phyloP scores from a whole-genome alignment of 2,329 filamentous ascomycete genomes.

The Zasmidium cellare region DNA sequence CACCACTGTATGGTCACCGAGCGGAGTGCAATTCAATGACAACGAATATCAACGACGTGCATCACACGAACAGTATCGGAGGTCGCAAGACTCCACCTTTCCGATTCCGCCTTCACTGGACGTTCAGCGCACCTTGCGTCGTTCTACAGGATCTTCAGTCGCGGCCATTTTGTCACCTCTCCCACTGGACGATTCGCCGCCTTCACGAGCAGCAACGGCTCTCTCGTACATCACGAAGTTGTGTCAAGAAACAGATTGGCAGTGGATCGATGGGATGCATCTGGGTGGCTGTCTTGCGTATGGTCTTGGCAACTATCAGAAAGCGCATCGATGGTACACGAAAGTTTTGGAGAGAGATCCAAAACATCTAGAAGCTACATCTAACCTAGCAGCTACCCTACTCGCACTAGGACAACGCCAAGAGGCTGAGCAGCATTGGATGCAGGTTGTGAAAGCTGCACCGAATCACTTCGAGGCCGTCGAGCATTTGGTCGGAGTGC shows the following conservation, averaged over 20 bases:
- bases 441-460: constrained; percentile 75
- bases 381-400: constrained; percentile 86
- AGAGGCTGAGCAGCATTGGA: constrained; percentile 86
- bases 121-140: constrained; percentile 24
- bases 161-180: constrained; percentile 35
- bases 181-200: constrained; percentile 38
- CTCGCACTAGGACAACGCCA: constrained; percentile 78
- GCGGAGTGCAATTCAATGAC: constrained; percentile 22
- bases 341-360: constrained; percentile 62
- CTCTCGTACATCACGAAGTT: constrained; percentile 71
- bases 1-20: constrained; percentile 18
- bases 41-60: constrained; percentile 24
- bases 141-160: constrained; percentile 34
- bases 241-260: constrained; percentile 78
- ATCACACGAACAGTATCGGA: constrained; percentile 24
- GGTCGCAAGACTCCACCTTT: constrained; percentile 5
- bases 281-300: constrained; percentile 90
- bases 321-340: constrained; percentile 73
- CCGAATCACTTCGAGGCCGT: constrained; percentile 93
- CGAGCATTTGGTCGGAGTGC: constrained; percentile 84
- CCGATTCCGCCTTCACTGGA: constrained; percentile 9
- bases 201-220: constrained; percentile 62
- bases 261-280: constrained; percentile 91
- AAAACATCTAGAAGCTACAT: constrained; percentile 85
- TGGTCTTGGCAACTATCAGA: constrained; percentile 79